These are phyloP conservation scores for Schizothecium vesticola DNA, from an alignment of 495 filamentous ascomycete species.

Conservation along the genomic window DNA sequence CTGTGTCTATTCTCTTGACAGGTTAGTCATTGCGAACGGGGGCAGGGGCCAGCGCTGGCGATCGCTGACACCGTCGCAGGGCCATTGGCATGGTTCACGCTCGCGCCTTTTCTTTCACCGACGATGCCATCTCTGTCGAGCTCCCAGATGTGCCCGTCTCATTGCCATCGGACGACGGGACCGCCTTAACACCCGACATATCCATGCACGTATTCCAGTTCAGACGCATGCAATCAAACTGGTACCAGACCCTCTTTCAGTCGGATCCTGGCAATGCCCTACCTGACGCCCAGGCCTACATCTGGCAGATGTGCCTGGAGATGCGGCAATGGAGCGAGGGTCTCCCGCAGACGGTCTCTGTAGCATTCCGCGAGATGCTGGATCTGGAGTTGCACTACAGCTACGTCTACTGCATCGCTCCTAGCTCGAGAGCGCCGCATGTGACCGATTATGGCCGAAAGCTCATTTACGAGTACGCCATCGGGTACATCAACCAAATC, in stretches of 20 bases:
- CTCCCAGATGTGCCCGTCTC: slow-evolving; percentile 38
- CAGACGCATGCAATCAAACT: slow-evolving; percentile 69
- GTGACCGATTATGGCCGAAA: slow-evolving; percentile 62
- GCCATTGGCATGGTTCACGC: slow-evolving; percentile 74
- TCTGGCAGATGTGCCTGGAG: slow-evolving; percentile 58
- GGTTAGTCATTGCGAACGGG: slow-evolving; percentile 45
- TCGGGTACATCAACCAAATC: slow-evolving; percentile 63
- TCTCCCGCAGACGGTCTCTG: slow-evolving; percentile 53
- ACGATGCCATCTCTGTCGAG: slow-evolving; percentile 72
- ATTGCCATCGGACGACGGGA: slow-evolving; percentile 29
- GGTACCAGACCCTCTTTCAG: slow-evolving; percentile 79
- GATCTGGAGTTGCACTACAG: slow-evolving; percentile 79
- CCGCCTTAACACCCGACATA: slow-evolving; percentile 41
- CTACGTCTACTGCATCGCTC: slow-evolving; percentile 75
- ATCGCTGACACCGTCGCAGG: slow-evolving; percentile 38
- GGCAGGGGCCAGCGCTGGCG: background rate
- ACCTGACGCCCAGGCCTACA: slow-evolving; percentile 53
- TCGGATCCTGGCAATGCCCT: slow-evolving; percentile 55
- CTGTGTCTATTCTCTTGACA: slow-evolving; percentile 79
- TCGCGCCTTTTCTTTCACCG: slow-evolving; percentile 83
- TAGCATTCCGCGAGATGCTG: slow-evolving; percentile 61
- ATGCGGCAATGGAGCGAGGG: slow-evolving; percentile 62
- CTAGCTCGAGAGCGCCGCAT: slow-evolving; percentile 58
- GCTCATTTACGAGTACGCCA: slow-evolving; percentile 75
- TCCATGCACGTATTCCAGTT: slow-evolving; percentile 66